Evolutionary conservation across 2,329 filamentous ascomycete species (phyloP).

Genomic region (Fusarium stilboides): DNA sequence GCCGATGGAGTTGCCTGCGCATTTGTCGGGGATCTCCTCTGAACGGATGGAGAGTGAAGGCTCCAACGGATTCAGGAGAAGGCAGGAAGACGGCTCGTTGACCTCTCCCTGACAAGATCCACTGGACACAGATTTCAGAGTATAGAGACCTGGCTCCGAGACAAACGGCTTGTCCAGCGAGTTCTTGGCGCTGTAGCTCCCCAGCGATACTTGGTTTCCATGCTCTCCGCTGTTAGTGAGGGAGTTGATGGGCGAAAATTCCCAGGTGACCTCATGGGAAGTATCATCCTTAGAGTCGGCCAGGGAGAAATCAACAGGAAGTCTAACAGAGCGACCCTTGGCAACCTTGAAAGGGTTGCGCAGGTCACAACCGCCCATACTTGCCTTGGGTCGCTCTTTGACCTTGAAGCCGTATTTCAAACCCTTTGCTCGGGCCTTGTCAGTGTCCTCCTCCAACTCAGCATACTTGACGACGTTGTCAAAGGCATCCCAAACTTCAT

Average conservation of each 20-base stretch:
- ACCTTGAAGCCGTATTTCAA: conserved; percentile 86
- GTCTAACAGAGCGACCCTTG: conserved; percentile 75
- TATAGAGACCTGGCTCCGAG: conserved; percentile 87
- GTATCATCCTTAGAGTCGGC: conserved; percentile 72
- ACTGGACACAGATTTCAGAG: conserved; percentile 83
- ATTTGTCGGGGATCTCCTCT: conserved; percentile 93
- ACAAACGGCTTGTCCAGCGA: conserved; percentile 77
- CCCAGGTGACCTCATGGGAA: conserved; percentile 82
- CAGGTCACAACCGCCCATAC: conserved; percentile 81
- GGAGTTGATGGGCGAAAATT: conserved; percentile 82
- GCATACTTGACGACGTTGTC: conserved; percentile 88
- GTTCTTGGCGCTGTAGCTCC: conserved; percentile 73
- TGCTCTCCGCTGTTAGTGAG: conserved; percentile 80
- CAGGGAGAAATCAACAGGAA: conserved; percentile 81
- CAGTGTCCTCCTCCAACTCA: conserved; percentile 75
- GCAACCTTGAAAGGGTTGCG: conserved; percentile 87
- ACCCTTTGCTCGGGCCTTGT: conserved; percentile 72
- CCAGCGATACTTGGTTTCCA: conserved; percentile 69
- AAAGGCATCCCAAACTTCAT: conserved; percentile 92
- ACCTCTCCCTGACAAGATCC: conserved; percentile 90
- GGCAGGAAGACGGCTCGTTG: conserved; percentile 92
- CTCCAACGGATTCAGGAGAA: conserved; percentile 91
- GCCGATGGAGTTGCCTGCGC: conserved; percentile 93
- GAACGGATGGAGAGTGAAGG: conserved; percentile 81
- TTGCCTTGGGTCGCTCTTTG: conserved; percentile 85